Conservation (phyloP, 202 grass and related monocot genomes). For the Setaria italica region DNA sequence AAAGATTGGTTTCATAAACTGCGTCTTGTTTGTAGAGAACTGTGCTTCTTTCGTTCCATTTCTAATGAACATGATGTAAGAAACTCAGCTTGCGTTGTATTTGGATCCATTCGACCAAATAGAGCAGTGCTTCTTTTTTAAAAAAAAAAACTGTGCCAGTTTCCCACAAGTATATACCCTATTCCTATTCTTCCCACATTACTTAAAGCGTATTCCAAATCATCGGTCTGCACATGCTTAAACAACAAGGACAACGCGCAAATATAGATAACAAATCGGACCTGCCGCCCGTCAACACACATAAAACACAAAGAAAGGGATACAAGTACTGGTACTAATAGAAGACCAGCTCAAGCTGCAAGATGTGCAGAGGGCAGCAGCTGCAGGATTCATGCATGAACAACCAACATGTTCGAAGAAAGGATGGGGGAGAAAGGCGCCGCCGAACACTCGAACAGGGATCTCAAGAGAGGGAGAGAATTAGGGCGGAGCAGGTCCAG, state of each 20-base stretch:
- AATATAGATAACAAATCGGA: not conserved
- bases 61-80: no score
- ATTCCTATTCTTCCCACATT: no score
- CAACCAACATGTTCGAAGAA: slow-evolving; percentile 28
- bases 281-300: not conserved
- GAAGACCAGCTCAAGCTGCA: slow-evolving; percentile 32
- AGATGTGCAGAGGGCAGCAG: not conserved
- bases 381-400: not conserved
- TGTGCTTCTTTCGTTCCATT: no score
- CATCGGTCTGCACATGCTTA: slow-evolving; percentile 7
- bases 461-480: slow-evolving; percentile 36
- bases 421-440: not conserved
- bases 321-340: not conserved
- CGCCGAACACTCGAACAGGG: not conserved
- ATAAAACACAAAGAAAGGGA: not conserved
- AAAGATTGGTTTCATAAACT: no score
- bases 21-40: no score
- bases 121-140: no score
- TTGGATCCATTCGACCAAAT: no score
- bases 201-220: not conserved
- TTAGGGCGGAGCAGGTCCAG: not conserved
- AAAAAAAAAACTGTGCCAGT: no score
- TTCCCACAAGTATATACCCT: no score
- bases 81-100: no score
- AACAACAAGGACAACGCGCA: not conserved